A percentile compares a stretch with the other conserved stretches of the same genome.
These are phyloP conservation scores for Ophiognomonia clavigignenti-juglandacearum DNA, from an alignment of 2,329 filamentous ascomycete genomes.

Conservation along the genomic window DNA sequence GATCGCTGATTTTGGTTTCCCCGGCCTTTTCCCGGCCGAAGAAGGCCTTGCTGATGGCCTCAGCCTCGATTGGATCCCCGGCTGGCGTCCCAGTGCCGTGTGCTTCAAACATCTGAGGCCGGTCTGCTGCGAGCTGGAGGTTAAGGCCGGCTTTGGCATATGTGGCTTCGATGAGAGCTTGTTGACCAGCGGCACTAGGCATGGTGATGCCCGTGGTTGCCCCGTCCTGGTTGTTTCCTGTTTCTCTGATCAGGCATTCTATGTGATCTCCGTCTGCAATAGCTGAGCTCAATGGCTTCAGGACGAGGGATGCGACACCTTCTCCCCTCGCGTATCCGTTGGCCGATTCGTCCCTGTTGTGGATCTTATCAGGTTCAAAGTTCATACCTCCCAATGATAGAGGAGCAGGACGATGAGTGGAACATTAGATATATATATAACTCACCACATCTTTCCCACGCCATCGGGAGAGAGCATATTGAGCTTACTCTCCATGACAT, in stretches of 20 bases:
- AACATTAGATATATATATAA: not conserved
- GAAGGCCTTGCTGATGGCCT: conserved; percentile 28
- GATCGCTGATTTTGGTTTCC: not conserved
- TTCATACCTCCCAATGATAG: conserved; percentile 28
- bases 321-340: no score
- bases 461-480: conserved; percentile 33
- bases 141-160: conserved; percentile 35
- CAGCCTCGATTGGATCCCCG: conserved; percentile 26
- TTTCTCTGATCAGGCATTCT: conserved; percentile 35
- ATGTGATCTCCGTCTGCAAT: conserved; percentile 38
- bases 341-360: no score
- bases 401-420: not conserved
- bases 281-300: conserved; percentile 42
- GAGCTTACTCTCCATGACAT: conserved; percentile 29
- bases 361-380: no score
- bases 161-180: conserved; percentile 30
- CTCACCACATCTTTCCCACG: conserved; percentile 31
- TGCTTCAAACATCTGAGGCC: conserved; percentile 35
- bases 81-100: conserved; percentile 26
- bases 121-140: conserved; percentile 19
- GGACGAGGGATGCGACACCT: conserved; percentile 38
- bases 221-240: conserved; percentile 40
- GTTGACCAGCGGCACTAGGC: conserved; percentile 37
- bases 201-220: conserved; percentile 42
- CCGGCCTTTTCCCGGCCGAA: conserved; percentile 13